Evolutionary conservation across 176 grass and related monocot species (phyloP), one percentile per base, ranked within the genome.

Genomic region (Canna indica): DNA sequence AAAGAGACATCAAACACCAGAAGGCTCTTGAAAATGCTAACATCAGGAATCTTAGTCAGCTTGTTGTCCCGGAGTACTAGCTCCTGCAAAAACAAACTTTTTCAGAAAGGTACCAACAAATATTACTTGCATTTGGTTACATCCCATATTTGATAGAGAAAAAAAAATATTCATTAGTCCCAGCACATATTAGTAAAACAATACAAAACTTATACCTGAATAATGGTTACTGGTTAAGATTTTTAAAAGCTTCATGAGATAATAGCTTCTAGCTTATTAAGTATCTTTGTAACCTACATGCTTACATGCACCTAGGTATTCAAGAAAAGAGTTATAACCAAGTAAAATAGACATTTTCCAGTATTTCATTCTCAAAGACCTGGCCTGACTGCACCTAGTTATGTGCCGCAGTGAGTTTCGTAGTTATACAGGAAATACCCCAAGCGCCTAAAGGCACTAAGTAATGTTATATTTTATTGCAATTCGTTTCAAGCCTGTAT

Each of bases 1-100:
- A 90, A 99, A 68, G 94, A 90, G 69, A 99, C 94, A 93, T 99
- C 94, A 36, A 99, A 93, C 29, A 99, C 59, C 30, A 93, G 78
- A 79, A 99, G 84, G 35, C 69, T 68, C 75, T 90, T 93, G 75
- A 93, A 99, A 50, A 84, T 99, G 75, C 77, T 76, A 57, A 81
- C 87, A 75, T 99, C 89, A 35, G 86, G 86, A 83, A 93, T 83
- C 5, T 64, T 88, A 62, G 46, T 84, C 50, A 99, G 84, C 65
- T 90, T 99, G 73, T 99, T 99, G 79, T 99, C 94, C 79, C 94
- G 85, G 82, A 99, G 47, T 64, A 93, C 80, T 29, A 99, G 73
- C 42, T 93, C 94, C 94, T 93, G 77, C 76, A 52, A 74, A 77
- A 36, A 60, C 56, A 68, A 57, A 52, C 1, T 56, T 26, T 31